Conservation (phyloP, 129 eudicot genomes). For the Chrysanthemum lavandulifolium region DNA sequence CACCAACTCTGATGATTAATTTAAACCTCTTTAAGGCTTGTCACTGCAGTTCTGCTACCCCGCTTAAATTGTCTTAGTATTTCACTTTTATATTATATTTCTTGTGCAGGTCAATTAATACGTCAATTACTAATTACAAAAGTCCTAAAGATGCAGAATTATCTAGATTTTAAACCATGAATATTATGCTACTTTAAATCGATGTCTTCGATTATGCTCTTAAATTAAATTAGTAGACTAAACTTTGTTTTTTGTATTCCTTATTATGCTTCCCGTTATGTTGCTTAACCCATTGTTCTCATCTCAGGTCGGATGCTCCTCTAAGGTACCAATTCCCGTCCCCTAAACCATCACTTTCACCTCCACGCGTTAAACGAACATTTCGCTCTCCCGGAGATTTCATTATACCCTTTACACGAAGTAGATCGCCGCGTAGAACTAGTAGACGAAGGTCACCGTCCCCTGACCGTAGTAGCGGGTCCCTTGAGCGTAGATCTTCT, state of each 20-base stretch:
- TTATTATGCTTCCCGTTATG: not conserved
- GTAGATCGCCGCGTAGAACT: slow-evolving; percentile 6
- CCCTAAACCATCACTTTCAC: too few relatives aligned
- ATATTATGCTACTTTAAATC: not conserved
- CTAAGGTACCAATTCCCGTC: too few relatives aligned
- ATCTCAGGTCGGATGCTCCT: not conserved
- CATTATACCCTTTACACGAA: too few relatives aligned
- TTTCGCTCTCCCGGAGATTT: too few relatives aligned
- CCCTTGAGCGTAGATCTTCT: slow-evolving; percentile 13
- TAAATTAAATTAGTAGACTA: not conserved
- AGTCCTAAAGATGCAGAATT: slow-evolving; percentile 57
- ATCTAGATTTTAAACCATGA: not conserved
- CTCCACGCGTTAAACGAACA: too few relatives aligned
- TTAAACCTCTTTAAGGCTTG: too few relatives aligned
- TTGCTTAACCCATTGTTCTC: not conserved
- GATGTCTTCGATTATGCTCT: slow-evolving; percentile 6
- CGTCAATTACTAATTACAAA: slow-evolving; percentile 57
- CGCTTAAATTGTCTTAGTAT: not conserved
- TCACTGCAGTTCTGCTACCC: too few relatives aligned
- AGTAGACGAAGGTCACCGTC: slow-evolving; percentile 19
- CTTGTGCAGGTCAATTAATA: slow-evolving; percentile 54
- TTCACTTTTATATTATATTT: slow-evolving; percentile 14
- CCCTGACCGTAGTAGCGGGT: slow-evolving; percentile 65
- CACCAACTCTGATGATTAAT: too few relatives aligned
- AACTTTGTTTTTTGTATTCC: not conserved